A percentile compares a stretch with the other conserved stretches of the same genome.
Evolutionary conservation across 2,329 filamentous ascomycete species (phyloP).

Genomic region (Chaetomium globosum): DNA sequence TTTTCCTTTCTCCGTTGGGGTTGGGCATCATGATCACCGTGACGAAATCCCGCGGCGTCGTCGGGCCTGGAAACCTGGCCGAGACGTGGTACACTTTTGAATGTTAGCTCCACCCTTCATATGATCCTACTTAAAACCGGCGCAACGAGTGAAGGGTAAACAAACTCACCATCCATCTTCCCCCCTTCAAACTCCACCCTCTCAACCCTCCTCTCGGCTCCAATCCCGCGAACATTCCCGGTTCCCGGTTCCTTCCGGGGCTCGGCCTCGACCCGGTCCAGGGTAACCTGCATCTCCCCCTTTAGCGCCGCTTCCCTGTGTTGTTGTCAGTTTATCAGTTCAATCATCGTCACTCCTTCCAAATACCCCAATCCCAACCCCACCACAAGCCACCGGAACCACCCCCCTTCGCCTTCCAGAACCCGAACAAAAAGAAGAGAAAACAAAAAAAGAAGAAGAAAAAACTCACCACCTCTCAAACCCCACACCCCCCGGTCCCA

Average conservation of each 20-base stretch:
- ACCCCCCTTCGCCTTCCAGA: neutral
- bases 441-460: neutral
- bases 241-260: conserved; percentile 63
- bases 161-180: conserved; percentile 48
- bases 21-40: conserved; percentile 63
- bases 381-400: neutral
- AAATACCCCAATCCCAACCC: neutral
- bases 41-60: conserved; percentile 84
- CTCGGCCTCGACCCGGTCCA: conserved; percentile 43
- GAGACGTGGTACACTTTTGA: conserved; percentile 76
- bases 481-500: conserved; percentile 55
- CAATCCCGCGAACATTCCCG: conserved; percentile 80
- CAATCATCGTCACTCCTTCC: neutral
- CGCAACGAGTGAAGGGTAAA: neutral
- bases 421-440: neutral
- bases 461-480: conserved; percentile 63
- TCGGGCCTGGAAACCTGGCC: conserved; percentile 87
- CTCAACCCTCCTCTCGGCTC: conserved; percentile 75
- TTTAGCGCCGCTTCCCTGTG: conserved; percentile 67
- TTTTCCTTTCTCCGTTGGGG: conserved; percentile 28
- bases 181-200: conserved; percentile 58
- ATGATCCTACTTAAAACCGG: too few species aligned
- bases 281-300: conserved; percentile 76
- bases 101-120: neutral
- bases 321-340: neutral